A percentile compares a stretch with the other conserved stretches of the same genome.
phyloP scores from a whole-genome alignment of 495 filamentous ascomycete genomes.

The Podospora didyma region DNA sequence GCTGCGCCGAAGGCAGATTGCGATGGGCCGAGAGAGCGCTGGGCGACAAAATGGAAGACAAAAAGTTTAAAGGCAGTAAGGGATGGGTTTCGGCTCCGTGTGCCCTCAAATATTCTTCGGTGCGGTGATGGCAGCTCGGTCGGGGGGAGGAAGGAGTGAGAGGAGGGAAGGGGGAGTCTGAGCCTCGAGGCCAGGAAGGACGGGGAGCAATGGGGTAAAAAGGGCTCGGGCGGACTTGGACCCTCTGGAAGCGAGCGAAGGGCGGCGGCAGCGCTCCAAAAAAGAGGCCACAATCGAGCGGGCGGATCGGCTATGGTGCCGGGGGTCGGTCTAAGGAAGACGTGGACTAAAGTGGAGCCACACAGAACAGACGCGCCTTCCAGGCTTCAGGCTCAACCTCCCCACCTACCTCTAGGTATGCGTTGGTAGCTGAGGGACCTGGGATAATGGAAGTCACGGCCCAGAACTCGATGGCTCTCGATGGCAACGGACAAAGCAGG shows the following conservation, averaged over 20 bases:
- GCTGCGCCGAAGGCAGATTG: slow-evolving; percentile 16
- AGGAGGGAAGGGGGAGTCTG: slow-evolving; percentile 10
- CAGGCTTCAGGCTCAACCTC: not conserved
- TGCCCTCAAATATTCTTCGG: slow-evolving; percentile 1
- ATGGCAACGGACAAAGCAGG: too few relatives aligned
- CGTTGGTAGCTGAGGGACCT: not conserved
- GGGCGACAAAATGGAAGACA: not conserved
- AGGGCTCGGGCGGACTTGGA: slow-evolving; percentile 27
- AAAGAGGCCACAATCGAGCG: slow-evolving; percentile 29
- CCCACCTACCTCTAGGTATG: not conserved
- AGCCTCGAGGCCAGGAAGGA: slow-evolving; percentile 18
- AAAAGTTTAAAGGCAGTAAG: not conserved
- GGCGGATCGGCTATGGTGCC: slow-evolving; percentile 40
- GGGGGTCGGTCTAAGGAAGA: slow-evolving; percentile 24
- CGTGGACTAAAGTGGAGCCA: slow-evolving; percentile 25
- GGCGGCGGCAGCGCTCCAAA: slow-evolving; percentile 30
- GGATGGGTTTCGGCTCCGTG: not conserved
- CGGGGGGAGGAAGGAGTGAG: slow-evolving; percentile 5
- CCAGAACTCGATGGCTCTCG: too few relatives aligned
- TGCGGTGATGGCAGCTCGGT: slow-evolving; percentile 7
- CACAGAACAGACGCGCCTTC: not conserved
- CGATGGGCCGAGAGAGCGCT: not conserved
- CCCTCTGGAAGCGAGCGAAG: slow-evolving; percentile 26
- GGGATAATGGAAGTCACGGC: too few relatives aligned
- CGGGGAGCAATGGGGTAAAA: slow-evolving; percentile 32